phyloP scores from a whole-genome alignment of 495 filamentous ascomycete genomes.

The Apiosordaria backusii region DNA sequence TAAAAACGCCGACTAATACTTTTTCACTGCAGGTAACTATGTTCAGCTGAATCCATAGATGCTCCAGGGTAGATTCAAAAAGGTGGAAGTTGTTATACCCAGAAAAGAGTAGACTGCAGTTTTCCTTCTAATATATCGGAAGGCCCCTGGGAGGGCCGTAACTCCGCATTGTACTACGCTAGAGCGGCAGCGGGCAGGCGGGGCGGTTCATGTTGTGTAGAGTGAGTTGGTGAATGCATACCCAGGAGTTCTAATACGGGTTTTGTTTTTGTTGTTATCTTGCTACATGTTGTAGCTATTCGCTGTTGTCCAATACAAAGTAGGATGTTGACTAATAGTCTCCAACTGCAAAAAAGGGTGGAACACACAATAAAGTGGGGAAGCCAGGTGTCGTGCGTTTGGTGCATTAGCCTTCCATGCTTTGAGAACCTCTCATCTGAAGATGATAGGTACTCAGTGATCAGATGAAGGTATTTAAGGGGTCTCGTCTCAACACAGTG shows the following conservation, averaged over 20 bases:
- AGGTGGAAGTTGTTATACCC: background rate
- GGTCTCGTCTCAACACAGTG: background rate
- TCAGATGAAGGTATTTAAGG: background rate
- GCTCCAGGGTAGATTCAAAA: background rate
- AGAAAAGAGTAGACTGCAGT: background rate
- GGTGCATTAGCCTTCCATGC: background rate
- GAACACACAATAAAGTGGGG: background rate
- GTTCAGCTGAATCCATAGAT: conserved; percentile 35
- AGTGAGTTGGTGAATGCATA: background rate
- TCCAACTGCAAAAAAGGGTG: background rate
- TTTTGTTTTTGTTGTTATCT: background rate
- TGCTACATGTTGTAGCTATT: background rate
- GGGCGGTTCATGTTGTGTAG: background rate
- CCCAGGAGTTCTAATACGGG: background rate
- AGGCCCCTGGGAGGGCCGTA: background rate
- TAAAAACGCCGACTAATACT: conserved; percentile 15
- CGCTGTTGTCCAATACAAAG: background rate
- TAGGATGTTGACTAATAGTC: background rate
- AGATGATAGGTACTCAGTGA: background rate
- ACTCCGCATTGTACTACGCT: background rate
- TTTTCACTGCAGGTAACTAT: conserved; percentile 39
- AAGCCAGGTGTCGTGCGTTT: background rate
- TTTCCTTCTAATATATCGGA: background rate
- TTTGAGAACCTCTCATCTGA: background rate
- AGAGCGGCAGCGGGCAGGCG: background rate